Evolutionary conservation across 306 rosid genomes (phyloP).

Genomic region (Lathyrus oleraceus): DNA sequence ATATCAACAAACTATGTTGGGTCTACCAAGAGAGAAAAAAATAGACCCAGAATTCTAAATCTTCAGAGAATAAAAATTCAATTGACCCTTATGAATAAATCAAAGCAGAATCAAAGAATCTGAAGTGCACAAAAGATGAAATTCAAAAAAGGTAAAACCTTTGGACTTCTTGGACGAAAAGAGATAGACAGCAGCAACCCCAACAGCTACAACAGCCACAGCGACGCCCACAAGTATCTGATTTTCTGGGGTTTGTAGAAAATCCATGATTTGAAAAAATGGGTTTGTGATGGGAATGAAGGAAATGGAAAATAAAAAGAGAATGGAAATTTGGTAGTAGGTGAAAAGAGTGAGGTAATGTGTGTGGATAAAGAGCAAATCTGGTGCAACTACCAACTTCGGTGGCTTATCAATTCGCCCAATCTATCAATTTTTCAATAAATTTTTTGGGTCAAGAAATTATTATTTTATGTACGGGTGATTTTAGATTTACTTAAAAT

Average conservation of each 20-base stretch:
- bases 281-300: not conserved
- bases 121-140: not conserved
- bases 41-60: not conserved
- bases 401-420: not conserved
- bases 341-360: conserved; percentile 10
- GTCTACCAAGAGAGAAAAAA: conserved; percentile 16
- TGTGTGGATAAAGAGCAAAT: not conserved
- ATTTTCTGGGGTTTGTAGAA: conserved; percentile 50
- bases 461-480: not conserved
- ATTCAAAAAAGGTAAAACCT: conserved; percentile 45
- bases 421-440: not conserved
- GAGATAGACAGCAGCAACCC: conserved; percentile 54
- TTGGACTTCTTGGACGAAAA: conserved; percentile 60
- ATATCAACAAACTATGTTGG: not conserved
- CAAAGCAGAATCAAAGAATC: conserved; percentile 15
- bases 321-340: conserved; percentile 34
- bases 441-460: not conserved
- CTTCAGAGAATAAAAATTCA: not conserved
- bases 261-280: conserved; percentile 52
- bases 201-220: conserved; percentile 63
- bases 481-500: no score
- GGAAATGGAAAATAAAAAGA: not conserved
- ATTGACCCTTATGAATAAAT: not conserved
- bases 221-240: conserved; percentile 60
- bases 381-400: conserved; percentile 33